These are phyloP conservation scores for Lotmaria passim DNA, from an alignment of 208 protist genomes.

Conservation along the genomic window DNA sequence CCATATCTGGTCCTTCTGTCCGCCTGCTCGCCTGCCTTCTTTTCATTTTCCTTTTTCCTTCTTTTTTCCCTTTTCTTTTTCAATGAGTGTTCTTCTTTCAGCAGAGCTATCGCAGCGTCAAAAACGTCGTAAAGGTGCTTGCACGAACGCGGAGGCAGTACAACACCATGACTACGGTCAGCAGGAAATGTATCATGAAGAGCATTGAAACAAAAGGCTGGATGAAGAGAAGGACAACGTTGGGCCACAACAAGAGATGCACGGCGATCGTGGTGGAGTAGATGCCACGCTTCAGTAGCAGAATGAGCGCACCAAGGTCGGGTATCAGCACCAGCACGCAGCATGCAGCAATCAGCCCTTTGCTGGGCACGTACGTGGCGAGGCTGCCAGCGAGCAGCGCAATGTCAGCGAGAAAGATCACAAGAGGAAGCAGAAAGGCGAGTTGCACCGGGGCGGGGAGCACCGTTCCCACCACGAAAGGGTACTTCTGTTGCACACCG, in stretches of 20 bases:
- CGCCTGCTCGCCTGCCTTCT: neutral
- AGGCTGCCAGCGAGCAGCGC: conserved; percentile 52
- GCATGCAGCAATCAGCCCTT: conserved; percentile 44
- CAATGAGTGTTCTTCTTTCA: conserved; percentile 10
- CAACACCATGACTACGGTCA: conserved; percentile 54
- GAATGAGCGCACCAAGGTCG: conserved; percentile 48
- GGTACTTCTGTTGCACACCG: conserved; percentile 8
- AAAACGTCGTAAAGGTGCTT: conserved; percentile 60
- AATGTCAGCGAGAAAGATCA: conserved; percentile 66
- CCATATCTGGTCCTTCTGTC: neutral
- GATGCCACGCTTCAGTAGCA: conserved; percentile 56
- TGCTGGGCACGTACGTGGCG: conserved; percentile 35
- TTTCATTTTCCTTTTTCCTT: conserved; percentile 1
- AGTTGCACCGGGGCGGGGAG: conserved; percentile 48
- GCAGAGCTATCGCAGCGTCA: conserved; percentile 40
- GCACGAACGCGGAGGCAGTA: conserved; percentile 65
- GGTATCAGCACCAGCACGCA: conserved; percentile 54
- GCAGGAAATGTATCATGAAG: conserved; percentile 66
- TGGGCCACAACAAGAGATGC: conserved; percentile 68
- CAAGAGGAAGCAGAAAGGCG: conserved; percentile 46
- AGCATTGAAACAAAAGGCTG: conserved; percentile 62
- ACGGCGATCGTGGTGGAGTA: conserved; percentile 56
- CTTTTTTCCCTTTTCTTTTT: neutral
- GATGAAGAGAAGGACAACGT: conserved; percentile 56
- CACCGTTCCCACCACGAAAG: conserved; percentile 53